Evolutionary conservation across 495 filamentous ascomycete species (phyloP).

Genomic region (Penicillium malachiteum): DNA sequence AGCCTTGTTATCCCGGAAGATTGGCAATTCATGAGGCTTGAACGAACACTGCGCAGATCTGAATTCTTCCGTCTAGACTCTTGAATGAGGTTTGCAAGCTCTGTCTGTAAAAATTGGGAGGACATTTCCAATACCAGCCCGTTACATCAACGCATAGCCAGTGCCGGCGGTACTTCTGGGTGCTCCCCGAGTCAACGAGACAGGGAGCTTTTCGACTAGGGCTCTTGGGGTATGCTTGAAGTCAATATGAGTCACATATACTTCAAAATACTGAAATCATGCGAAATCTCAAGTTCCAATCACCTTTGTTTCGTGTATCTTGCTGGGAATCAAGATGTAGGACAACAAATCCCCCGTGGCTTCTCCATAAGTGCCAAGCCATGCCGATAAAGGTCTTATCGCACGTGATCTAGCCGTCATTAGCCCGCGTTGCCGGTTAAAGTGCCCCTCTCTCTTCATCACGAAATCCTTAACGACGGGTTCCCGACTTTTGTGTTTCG

Average conservation of each 20-base stretch:
- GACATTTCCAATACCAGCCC: constrained; percentile 64
- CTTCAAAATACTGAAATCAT: not conserved
- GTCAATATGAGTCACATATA: not conserved
- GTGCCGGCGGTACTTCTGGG: constrained; percentile 15
- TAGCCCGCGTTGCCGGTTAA: constrained; percentile 15
- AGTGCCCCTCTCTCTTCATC: constrained; percentile 24
- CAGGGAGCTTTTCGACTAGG: constrained; percentile 7
- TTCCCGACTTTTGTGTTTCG: constrained; percentile 5
- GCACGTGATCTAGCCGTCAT: constrained; percentile 30
- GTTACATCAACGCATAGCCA: constrained; percentile 38
- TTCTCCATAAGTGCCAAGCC: constrained; percentile 38
- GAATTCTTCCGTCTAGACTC: constrained; percentile 92
- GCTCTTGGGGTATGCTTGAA: not conserved
- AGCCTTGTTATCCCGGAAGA: constrained; percentile 12
- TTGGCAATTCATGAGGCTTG: not conserved
- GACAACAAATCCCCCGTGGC: constrained; percentile 35
- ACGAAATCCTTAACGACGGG: constrained; percentile 11
- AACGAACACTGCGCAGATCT: constrained; percentile 77
- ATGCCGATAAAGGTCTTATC: constrained; percentile 28
- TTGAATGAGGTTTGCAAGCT: constrained; percentile 89
- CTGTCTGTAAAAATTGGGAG: constrained; percentile 81
- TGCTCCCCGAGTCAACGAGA: constrained; percentile 19
- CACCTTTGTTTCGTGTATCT: not conserved
- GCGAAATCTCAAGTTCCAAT: not conserved
- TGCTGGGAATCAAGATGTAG: constrained; percentile 1